phyloP scores from a whole-genome alignment of 345 rosid species.

The Limnanthes douglasii region DNA sequence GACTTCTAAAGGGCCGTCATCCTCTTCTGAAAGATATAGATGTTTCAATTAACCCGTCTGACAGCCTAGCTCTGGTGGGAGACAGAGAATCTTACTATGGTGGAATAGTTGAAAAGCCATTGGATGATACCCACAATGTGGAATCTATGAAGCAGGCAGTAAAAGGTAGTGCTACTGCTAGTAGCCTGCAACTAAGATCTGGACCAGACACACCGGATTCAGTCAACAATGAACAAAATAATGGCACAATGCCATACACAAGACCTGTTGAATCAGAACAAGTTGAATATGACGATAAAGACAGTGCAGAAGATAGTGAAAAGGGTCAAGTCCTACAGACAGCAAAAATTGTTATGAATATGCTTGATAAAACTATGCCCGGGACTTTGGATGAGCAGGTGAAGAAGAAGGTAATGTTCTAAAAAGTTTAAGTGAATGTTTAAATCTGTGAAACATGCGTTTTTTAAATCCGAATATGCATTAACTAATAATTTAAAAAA shows the following conservation, averaged over 20 bases:
- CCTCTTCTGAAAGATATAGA: slow-evolving; percentile 85
- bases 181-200: slow-evolving; percentile 9
- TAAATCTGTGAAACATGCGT: no score
- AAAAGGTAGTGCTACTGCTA: slow-evolving; percentile 18
- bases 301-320: slow-evolving; percentile 28
- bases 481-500: no score
- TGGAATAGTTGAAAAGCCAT: slow-evolving; percentile 20
- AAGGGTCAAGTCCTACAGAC: slow-evolving; percentile 55
- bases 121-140: slow-evolving; percentile 20
- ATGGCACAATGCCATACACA: slow-evolving; percentile 14
- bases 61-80: slow-evolving; percentile 38
- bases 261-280: slow-evolving; percentile 24
- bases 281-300: slow-evolving; percentile 24
- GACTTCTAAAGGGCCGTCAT: slow-evolving; percentile 93
- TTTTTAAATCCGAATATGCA: no score
- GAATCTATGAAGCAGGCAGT: slow-evolving; percentile 16
- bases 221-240: slow-evolving; percentile 16
- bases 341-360: slow-evolving; percentile 60
- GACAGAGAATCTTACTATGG: slow-evolving; percentile 21
- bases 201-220: slow-evolving; percentile 16
- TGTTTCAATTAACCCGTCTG: slow-evolving; percentile 49
- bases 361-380: slow-evolving; percentile 79
- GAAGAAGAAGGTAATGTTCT: slow-evolving; percentile 52
- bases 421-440: background rate
- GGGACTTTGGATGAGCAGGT: slow-evolving; percentile 48